Evolutionary conservation across 768 basidiomycete genomes (phyloP).

Genomic region (Dendrothele bispora): DNA sequence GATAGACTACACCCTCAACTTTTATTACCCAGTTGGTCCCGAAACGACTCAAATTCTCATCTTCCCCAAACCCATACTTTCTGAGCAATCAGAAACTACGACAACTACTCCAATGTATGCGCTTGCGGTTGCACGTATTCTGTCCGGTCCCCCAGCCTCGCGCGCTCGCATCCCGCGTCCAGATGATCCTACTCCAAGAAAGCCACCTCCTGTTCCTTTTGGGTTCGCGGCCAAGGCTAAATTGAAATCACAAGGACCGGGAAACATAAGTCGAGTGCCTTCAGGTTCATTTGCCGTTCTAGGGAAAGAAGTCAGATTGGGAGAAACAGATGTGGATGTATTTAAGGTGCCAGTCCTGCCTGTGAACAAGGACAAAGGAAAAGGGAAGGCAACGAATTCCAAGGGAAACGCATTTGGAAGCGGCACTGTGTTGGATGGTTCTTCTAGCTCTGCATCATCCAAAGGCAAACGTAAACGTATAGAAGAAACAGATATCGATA

Average conservation of each 20-base stretch:
- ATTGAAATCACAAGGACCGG: background rate
- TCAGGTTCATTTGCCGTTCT: slow-evolving; percentile 27
- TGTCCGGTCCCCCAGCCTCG: slow-evolving; percentile 37
- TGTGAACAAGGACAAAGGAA: slow-evolving; percentile 27
- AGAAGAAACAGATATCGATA: slow-evolving; percentile 16
- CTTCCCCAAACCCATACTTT: slow-evolving; percentile 36
- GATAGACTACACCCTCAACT: background rate
- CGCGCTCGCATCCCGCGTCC: slow-evolving; percentile 54
- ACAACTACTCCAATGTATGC: slow-evolving; percentile 25
- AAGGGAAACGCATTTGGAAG: slow-evolving; percentile 34
- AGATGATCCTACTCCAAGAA: slow-evolving; percentile 78
- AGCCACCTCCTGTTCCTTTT: slow-evolving; percentile 49
- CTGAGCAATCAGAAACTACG: slow-evolving; percentile 25
- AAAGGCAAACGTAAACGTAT: slow-evolving; percentile 31
- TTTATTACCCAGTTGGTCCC: slow-evolving; percentile 50
- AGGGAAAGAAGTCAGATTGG: slow-evolving; percentile 32
- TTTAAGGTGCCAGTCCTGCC: slow-evolving; percentile 56
- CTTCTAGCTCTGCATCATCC: slow-evolving; percentile 8
- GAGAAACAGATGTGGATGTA: slow-evolving; percentile 1
- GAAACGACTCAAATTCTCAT: slow-evolving; percentile 69
- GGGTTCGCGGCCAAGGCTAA: too few relatives aligned
- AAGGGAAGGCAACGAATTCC: slow-evolving; percentile 36
- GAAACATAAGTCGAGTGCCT: slow-evolving; percentile 1
- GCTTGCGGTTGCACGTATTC: slow-evolving; percentile 59
- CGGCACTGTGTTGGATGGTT: slow-evolving; percentile 6